Conservation (phyloP, 192 early-diverging fungal genomes). For the Umbelopsis sp. region DNA sequence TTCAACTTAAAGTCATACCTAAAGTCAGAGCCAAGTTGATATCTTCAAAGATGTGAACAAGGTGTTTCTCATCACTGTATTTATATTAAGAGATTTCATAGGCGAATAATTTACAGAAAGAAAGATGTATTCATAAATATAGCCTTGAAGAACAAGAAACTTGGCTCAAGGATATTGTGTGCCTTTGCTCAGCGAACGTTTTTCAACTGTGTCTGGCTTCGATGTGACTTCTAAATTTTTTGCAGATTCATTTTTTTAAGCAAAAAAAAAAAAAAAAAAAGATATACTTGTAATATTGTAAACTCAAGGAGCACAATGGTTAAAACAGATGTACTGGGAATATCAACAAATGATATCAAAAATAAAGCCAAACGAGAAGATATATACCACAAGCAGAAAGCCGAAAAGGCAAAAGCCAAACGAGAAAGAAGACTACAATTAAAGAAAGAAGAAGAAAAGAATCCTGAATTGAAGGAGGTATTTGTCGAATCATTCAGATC, state of each 20-base stretch:
- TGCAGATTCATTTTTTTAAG: background rate
- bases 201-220: no score
- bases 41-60: no score
- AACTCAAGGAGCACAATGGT: background rate
- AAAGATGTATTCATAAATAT: no score
- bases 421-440: constrained; percentile 67
- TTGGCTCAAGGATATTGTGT: no score
- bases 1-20: no score
- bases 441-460: constrained; percentile 78
- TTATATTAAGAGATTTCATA: no score
- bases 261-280: background rate
- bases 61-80: no score
- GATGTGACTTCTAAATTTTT: constrained; percentile 1
- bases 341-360: constrained; percentile 58
- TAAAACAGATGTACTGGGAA: background rate
- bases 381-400: constrained; percentile 71
- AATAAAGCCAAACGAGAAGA: constrained; percentile 89
- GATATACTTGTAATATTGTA: background rate
- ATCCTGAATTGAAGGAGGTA: constrained; percentile 84
- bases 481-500: background rate
- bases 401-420: constrained; percentile 78
- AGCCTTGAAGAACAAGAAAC: no score
- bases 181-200: no score
- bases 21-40: no score
- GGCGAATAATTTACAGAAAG: no score